Evolutionary conservation across 805 yeast species (phyloP), one percentile per base, ranked within the genome.

Genomic region (Sungouiozyma intestinalis): DNA sequence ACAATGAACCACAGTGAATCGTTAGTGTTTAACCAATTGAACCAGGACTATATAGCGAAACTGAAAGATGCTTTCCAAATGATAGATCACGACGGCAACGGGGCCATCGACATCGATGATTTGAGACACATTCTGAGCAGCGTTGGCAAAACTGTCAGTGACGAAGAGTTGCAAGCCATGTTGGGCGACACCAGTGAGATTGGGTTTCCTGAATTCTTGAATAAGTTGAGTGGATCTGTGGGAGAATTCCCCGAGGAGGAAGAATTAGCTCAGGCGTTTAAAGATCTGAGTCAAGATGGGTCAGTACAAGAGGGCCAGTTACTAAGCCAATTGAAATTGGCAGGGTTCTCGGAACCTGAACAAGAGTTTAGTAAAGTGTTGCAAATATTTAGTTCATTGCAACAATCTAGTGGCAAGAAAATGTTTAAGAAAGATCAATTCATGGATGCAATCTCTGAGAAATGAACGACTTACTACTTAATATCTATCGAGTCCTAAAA

Each of bases 71-170:
- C 92, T 1, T 88, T 87, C 59, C 77, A 84, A 21, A 60, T 85
- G 50, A 75, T 88, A 6, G 96, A 88, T 55, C 81, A 81, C 32
- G 90, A 88, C 46, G 77, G 81, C 19, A 94, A 87, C 53, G 85
- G 86, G 1, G 55, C 60, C 3, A 76, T 84, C 35, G 65, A 81
- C 1, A 54, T 60, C 24, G 58, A 66, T 1, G 92, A 84, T 58
- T 53, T 88, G 41, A 65, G 63, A 33, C 67, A 71, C 17, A 67
- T 80, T 15, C 70, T 77, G 47, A 65, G 71, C 34, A 71, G 74
- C 9, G 48, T 81, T 14, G 83, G 80, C 1, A 69, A 74, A 38
- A 63, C 62, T 2, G 55, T 63, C 2, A 53, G 62, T 3, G 72
- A 71, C 9, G 61, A 63, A 0, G 68, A 72, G 14, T 51, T 81